Conservation (phyloP, 495 filamentous ascomycete species). For the Thermothielavioides terrestris region DNA sequence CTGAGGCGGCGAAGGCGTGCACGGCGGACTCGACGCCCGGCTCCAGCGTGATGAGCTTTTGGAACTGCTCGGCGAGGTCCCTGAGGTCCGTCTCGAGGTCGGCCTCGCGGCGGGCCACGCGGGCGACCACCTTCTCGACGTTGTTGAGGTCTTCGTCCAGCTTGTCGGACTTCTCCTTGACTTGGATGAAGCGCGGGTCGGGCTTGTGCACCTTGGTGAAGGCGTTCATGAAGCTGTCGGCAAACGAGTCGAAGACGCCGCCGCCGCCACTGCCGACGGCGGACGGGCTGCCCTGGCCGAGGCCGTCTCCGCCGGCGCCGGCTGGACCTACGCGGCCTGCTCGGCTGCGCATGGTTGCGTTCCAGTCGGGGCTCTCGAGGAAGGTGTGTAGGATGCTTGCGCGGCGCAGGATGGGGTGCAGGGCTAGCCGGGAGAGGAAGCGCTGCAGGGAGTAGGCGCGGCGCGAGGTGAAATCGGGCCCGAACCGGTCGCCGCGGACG, state of each 20-base stretch:
- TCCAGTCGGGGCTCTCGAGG: slow-evolving; percentile 90
- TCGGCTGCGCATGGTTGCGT: slow-evolving; percentile 79
- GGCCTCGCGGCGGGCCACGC: slow-evolving; percentile 77
- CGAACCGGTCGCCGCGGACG: slow-evolving; percentile 91
- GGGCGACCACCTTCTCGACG: slow-evolving; percentile 86
- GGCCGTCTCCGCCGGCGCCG: slow-evolving; percentile 13
- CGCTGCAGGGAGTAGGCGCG: slow-evolving; percentile 85
- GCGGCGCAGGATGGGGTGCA: slow-evolving; percentile 86
- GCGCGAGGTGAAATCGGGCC: slow-evolving; percentile 82
- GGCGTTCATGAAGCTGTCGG: slow-evolving; percentile 94
- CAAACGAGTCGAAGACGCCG: slow-evolving; percentile 85
- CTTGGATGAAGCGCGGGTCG: slow-evolving; percentile 89
- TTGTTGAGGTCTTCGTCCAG: slow-evolving; percentile 88
- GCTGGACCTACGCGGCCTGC: slow-evolving; percentile 45
- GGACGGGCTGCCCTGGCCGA: neutral
- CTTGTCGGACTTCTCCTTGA: slow-evolving; percentile 87
- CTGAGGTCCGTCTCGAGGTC: slow-evolving; percentile 85
- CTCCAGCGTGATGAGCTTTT: slow-evolving; percentile 83
- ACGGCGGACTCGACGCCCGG: slow-evolving; percentile 74
- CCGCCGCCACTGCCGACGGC: slow-evolving; percentile 41
- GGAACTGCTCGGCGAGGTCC: slow-evolving; percentile 86
- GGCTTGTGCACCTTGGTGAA: slow-evolving; percentile 95
- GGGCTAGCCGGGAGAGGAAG: slow-evolving; percentile 76
- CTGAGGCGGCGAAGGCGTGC: slow-evolving; percentile 73
- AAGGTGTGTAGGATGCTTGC: slow-evolving; percentile 74